These are phyloP conservation scores for Pseudocercospora pini-densiflorae DNA, from an alignment of 2,329 filamentous ascomycete genomes.

Conservation along the genomic window DNA sequence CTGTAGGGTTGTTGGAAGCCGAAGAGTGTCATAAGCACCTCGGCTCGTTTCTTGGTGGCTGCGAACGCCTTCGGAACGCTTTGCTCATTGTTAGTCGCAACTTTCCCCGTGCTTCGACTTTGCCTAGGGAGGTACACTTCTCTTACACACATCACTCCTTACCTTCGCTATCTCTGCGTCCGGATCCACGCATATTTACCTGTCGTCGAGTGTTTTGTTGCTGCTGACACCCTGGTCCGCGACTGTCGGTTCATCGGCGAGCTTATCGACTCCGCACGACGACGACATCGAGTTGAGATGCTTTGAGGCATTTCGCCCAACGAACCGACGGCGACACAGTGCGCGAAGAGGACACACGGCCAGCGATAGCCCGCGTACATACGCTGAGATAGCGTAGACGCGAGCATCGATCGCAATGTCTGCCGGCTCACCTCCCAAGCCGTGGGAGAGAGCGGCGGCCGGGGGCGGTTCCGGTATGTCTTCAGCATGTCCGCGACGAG, in stretches of 20 bases:
- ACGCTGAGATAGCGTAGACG: not conserved
- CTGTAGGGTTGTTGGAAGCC: not conserved
- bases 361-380: not conserved
- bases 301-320: slow-evolving; percentile 10
- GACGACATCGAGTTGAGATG: slow-evolving; percentile 19
- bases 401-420: slow-evolving; percentile 15
- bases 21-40: not conserved
- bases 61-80: not conserved
- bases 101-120: not conserved
- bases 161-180: not conserved
- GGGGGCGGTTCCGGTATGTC: slow-evolving; percentile 40
- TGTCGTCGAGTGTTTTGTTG: not conserved
- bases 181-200: not conserved
- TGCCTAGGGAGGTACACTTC: not conserved
- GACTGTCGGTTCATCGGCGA: slow-evolving; percentile 2
- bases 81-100: not conserved
- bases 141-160: not conserved
- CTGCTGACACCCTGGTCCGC: not conserved
- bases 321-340: not conserved
- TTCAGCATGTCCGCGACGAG: slow-evolving; percentile 16
- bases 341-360: not conserved
- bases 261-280: slow-evolving; percentile 21
- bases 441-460: slow-evolving; percentile 85
- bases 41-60: slow-evolving; percentile 1
- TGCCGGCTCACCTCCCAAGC: slow-evolving; percentile 81